phyloP scores from a whole-genome alignment of 768 basidiomycete genomes.

The Termitomyces sp. region DNA sequence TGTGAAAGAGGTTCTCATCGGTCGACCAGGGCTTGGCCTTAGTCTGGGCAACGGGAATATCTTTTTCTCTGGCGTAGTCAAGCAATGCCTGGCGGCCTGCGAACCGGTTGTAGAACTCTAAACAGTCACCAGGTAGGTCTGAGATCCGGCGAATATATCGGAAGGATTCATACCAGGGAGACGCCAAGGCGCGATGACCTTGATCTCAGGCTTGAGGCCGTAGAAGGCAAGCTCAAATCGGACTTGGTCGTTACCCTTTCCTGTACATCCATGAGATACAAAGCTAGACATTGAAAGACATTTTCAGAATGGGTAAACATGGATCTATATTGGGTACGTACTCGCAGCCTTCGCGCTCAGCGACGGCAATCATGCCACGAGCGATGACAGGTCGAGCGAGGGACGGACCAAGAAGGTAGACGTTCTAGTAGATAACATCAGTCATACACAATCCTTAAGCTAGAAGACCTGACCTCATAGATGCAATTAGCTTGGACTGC shows the following conservation, averaged over 20 bases:
- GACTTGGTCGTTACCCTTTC: conserved; percentile 99
- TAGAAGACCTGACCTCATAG: conserved; percentile 69
- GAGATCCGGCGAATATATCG: background rate
- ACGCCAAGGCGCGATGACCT: conserved; percentile 98
- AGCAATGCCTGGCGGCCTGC: conserved; percentile 93
- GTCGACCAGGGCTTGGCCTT: conserved; percentile 98
- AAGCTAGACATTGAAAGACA: conserved; percentile 45
- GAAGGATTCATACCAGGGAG: conserved; percentile 63
- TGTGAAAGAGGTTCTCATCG: conserved; percentile 99
- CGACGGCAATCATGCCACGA: conserved; percentile 95
- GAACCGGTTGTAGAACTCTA: conserved; percentile 97
- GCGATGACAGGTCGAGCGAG: conserved; percentile 98
- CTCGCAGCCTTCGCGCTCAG: conserved; percentile 93
- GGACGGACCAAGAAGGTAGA: conserved; percentile 96
- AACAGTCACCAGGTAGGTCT: background rate
- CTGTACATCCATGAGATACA: conserved; percentile 98
- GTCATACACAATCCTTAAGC: background rate
- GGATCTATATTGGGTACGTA: conserved; percentile 36
- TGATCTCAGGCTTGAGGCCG: conserved; percentile 97
- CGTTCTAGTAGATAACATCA: conserved; percentile 50
- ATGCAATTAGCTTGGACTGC: conserved; percentile 98
- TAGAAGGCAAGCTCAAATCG: conserved; percentile 99
- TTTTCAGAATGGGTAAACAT: background rate
- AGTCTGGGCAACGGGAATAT: conserved; percentile 93
- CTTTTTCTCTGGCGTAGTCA: conserved; percentile 80